These are phyloP conservation scores for Fusarium nelsonii DNA, from an alignment of 2,329 filamentous ascomycete genomes.

Conservation along the genomic window DNA sequence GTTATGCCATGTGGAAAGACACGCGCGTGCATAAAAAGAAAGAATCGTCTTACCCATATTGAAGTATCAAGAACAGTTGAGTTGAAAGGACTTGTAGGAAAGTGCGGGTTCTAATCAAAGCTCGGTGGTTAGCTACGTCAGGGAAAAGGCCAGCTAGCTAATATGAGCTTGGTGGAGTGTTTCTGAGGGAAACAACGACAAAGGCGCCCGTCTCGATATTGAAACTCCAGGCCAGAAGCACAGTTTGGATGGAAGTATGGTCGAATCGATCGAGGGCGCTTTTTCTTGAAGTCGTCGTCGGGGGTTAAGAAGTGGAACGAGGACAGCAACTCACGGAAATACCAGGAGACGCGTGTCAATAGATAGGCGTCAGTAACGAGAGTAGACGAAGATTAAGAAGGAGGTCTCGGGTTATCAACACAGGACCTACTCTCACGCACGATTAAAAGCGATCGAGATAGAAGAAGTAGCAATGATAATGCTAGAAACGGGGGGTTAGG, in stretches of 20 bases:
- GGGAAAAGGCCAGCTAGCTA: constrained; percentile 45
- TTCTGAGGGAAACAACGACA: constrained; percentile 14
- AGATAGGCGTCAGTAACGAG: constrained; percentile 49
- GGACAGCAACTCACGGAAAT: constrained; percentile 46
- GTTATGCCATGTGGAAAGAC: constrained; percentile 43
- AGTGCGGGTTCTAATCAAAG: constrained; percentile 46
- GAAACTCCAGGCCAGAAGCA: constrained; percentile 15
- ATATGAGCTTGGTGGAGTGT: constrained; percentile 31
- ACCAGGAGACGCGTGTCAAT: constrained; percentile 53
- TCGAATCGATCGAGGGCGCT: constrained; percentile 33
- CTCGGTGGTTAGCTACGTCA: constrained; percentile 46
- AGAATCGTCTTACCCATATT: constrained; percentile 57
- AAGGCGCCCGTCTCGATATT: constrained; percentile 12
- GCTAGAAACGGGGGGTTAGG: constrained; percentile 45
- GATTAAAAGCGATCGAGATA: constrained; percentile 48
- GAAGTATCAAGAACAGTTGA: constrained; percentile 56
- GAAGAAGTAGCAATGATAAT: constrained; percentile 55
- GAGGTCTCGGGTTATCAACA: constrained; percentile 40
- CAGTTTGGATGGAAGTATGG: constrained; percentile 10
- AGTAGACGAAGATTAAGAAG: constrained; percentile 47
- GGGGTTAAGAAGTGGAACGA: constrained; percentile 40
- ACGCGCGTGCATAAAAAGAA: constrained; percentile 49
- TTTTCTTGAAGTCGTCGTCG: constrained; percentile 32
- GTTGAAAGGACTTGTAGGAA: constrained; percentile 49
- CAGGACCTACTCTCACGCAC: constrained; percentile 47